These are phyloP conservation scores for Diplodia mutila DNA, from an alignment of 2,329 filamentous ascomycete genomes.

Conservation along the genomic window DNA sequence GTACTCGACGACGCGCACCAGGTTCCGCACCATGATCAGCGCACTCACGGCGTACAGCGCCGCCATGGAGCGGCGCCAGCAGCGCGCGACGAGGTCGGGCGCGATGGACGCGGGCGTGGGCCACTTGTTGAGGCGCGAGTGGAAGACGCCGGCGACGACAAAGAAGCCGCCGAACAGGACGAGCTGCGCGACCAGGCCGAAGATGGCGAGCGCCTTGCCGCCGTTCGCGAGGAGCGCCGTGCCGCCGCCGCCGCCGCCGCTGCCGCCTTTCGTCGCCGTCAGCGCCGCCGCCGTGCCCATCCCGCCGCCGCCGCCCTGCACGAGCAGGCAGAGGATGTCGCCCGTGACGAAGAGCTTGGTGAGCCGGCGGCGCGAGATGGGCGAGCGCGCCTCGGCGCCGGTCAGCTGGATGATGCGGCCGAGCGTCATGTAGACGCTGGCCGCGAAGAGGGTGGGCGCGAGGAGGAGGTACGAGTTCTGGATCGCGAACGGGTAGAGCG, in stretches of 20 bases:
- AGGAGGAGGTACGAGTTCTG: slow-evolving; percentile 51
- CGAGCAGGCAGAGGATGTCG: slow-evolving; percentile 46
- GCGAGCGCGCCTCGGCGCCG: slow-evolving; percentile 39
- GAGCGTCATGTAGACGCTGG: slow-evolving; percentile 50
- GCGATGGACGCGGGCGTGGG: slow-evolving; percentile 27
- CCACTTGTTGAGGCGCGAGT: slow-evolving; percentile 29
- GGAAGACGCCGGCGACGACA: slow-evolving; percentile 36
- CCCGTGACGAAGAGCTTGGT: slow-evolving; percentile 49
- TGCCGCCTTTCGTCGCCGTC: neutral
- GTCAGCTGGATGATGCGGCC: slow-evolving; percentile 45
- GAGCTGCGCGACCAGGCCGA: slow-evolving; percentile 55
- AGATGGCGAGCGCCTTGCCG: slow-evolving; percentile 44
- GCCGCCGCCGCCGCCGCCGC: slow-evolving; percentile 24
- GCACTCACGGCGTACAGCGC: slow-evolving; percentile 49
- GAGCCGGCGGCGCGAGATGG: slow-evolving; percentile 41
- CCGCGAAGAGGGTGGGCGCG: slow-evolving; percentile 53
- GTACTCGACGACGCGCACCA: slow-evolving; percentile 57
- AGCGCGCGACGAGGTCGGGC: neutral
- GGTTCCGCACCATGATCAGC: slow-evolving; percentile 54
- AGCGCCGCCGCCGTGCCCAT: slow-evolving; percentile 27
- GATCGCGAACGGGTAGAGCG: slow-evolving; percentile 48
- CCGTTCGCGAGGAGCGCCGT: neutral
- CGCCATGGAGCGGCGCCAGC: slow-evolving; percentile 41
- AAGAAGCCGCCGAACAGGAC: slow-evolving; percentile 56
- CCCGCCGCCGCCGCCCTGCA: slow-evolving; percentile 38